Base-by-base conservation (phyloP, 208 protist genomes). In the Leishmania lainsoni region DNA sequence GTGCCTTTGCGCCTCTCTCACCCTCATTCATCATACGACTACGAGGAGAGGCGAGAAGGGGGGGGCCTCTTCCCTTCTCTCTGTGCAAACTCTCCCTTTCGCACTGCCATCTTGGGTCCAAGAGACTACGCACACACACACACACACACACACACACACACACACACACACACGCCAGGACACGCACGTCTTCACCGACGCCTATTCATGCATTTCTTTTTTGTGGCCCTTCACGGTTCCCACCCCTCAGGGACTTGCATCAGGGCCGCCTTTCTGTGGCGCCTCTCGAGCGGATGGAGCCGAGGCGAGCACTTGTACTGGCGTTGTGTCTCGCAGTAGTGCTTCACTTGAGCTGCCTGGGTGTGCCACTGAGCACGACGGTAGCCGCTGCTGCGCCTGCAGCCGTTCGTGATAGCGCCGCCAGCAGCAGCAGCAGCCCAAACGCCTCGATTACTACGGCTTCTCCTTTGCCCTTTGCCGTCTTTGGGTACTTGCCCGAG, bases 401-500 rank as follows among this genome's bases (percentile, higher is more conserved):
- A 32, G 42, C 56, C 58, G 74, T 22, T 26, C 12, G 74, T n/a
- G 56, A 22, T 63, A 48, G 39, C 39, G 56, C 74, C 6, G 20
- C 35, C 54, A 49, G 22, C 1, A 48, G 32, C 32, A 49, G 22
- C 20, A 45, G 32, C 32, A 8, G 35, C 6, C 54, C 20, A 54
- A 77, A 20, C 56, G 17, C 17, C 32, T 20, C 58, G 10, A 70
- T 29, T 1, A 26, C 75, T 5, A 20, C 42, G 16, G 52, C 59
- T 66, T 48, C 79, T 20, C 39, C 54, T 42, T 14, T 12, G n/a
- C 81, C 76, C 52, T 92, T 94, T 83, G 63, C 70, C 35, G 88
- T 95, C 49, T 92, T 96, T 54, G 91, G 88, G 16, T 96, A 94
- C 74, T 81, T 96, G 48, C 92, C 92, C 58, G 91, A 94, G 77